A percentile compares a stretch with the other conserved stretches of the same genome.
These are phyloP conservation scores for Bolboschoenoplectus hybrid DNA, from an alignment of 202 grass and related monocot genomes.

Conservation along the genomic window DNA sequence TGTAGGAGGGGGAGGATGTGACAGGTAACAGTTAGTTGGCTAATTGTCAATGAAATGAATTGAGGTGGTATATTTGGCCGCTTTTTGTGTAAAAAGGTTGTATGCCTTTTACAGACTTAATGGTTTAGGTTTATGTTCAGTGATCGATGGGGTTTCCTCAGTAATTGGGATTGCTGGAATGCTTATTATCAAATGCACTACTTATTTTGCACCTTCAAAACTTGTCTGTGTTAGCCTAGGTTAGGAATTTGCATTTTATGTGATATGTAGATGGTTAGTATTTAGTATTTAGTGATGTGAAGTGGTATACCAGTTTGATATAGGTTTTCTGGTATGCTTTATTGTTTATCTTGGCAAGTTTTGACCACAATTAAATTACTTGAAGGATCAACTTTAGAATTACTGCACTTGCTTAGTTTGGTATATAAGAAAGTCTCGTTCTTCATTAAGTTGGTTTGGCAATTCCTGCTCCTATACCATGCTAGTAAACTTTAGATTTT, in stretches of 20 bases:
- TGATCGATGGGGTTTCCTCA: not conserved
- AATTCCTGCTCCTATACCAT: not conserved
- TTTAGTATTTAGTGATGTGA: not conserved
- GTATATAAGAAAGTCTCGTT: not conserved
- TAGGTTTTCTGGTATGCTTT: not conserved
- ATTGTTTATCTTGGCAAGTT: not conserved
- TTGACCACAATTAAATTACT: not conserved
- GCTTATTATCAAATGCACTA: not conserved
- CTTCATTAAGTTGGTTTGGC: not conserved
- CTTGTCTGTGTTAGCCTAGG: not conserved
- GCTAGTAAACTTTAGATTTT: not conserved
- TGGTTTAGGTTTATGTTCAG: not conserved
- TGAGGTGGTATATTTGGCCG: not conserved
- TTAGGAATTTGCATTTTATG: not conserved
- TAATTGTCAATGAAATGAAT: constrained; percentile 23
- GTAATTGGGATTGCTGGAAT: not conserved
- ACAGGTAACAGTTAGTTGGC: not conserved
- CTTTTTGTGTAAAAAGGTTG: not conserved
- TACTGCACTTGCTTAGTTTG: not conserved
- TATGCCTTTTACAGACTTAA: not conserved
- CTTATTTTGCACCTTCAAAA: not conserved
- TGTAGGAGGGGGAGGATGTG: not conserved
- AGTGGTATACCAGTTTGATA: not conserved
- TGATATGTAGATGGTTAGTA: not conserved
- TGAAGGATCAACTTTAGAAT: constrained; percentile 7